phyloP scores from a whole-genome alignment of 2,329 filamentous ascomycete species.

The Bimuria novae-zelandiae region DNA sequence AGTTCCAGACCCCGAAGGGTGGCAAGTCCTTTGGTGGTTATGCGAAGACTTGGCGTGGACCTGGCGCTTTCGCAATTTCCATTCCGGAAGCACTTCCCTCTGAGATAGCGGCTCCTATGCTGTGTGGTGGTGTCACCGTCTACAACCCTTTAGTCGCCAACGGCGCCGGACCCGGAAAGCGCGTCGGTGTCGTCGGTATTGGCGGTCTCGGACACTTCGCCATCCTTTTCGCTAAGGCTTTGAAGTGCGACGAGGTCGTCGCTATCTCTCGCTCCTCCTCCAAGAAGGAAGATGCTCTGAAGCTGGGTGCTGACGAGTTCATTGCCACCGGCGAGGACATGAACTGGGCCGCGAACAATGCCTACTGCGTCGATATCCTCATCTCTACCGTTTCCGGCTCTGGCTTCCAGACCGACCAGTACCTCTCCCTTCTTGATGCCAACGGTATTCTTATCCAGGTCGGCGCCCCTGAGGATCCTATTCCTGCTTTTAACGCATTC shows the following conservation, averaged over 20 bases:
- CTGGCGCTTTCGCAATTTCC: constrained; percentile 73
- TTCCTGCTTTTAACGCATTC: constrained; percentile 58
- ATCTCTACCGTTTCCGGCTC: constrained; percentile 61
- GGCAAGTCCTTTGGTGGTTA: constrained; percentile 69
- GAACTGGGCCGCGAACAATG: constrained; percentile 62
- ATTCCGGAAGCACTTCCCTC: constrained; percentile 73
- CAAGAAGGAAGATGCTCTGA: constrained; percentile 65
- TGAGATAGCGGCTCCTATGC: constrained; percentile 71
- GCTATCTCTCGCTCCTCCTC: constrained; percentile 64
- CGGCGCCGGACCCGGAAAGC: constrained; percentile 76
- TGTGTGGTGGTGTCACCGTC: constrained; percentile 81
- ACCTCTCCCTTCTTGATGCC: constrained; percentile 63
- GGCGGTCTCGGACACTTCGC: constrained; percentile 77
- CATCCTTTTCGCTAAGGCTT: constrained; percentile 70
- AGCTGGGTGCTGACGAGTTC: constrained; percentile 65
- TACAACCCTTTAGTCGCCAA: constrained; percentile 78
- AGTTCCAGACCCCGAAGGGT: constrained; percentile 54
- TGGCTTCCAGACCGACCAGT: constrained; percentile 62
- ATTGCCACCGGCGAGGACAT: constrained; percentile 63
- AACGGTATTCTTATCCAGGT: constrained; percentile 69
- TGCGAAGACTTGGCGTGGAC: constrained; percentile 67
- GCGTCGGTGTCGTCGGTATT: constrained; percentile 74
- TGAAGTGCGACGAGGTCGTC: constrained; percentile 69
- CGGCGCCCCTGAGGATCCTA: constrained; percentile 65
- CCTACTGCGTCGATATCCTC: constrained; percentile 60